Conservation (phyloP, 2,329 filamentous ascomycete species). For the Capronia epimyces region DNA sequence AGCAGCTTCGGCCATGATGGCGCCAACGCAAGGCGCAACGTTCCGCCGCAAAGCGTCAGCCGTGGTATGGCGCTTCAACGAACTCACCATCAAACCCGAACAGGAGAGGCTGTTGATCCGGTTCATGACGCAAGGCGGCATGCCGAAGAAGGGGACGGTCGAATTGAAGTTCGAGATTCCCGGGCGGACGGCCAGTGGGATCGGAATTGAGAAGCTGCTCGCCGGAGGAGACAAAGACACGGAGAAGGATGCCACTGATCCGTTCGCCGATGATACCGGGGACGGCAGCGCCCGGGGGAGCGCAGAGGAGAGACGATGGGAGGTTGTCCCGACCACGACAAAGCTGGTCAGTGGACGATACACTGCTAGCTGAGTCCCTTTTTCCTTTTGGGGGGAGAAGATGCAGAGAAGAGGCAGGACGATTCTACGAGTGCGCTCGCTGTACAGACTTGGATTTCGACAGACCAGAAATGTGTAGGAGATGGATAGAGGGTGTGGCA, state of each 20-base stretch:
- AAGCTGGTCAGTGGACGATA: constrained; percentile 74
- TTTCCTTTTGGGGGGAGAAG: too few species aligned
- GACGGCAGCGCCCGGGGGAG: constrained; percentile 30
- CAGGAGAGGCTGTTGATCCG: constrained; percentile 72
- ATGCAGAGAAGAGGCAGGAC: too few species aligned
- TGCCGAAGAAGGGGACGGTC: constrained; percentile 66
- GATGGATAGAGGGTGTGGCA: too few species aligned
- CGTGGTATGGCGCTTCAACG: constrained; percentile 43
- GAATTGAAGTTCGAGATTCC: constrained; percentile 77
- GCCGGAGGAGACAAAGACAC: constrained; percentile 28
- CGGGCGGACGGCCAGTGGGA: constrained; percentile 55
- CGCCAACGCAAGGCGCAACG: constrained; percentile 40
- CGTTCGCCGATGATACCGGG: constrained; percentile 45
- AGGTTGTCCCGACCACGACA: constrained; percentile 58
- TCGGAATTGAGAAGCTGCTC: constrained; percentile 53
- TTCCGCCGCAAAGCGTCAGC: constrained; percentile 45
- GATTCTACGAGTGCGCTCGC: too few species aligned
- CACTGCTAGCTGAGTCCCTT: constrained; percentile 51
- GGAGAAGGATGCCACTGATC: constrained; percentile 33
- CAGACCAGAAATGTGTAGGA: too few species aligned
- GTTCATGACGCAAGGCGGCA: constrained; percentile 64
- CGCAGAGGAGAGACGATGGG: constrained; percentile 50
- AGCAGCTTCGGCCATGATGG: constrained; percentile 42
- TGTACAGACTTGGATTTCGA: too few species aligned
- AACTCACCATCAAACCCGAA: constrained; percentile 50